Conservation (phyloP, 352 stramenopile species). For the Phytophthora cryptogea region DNA sequence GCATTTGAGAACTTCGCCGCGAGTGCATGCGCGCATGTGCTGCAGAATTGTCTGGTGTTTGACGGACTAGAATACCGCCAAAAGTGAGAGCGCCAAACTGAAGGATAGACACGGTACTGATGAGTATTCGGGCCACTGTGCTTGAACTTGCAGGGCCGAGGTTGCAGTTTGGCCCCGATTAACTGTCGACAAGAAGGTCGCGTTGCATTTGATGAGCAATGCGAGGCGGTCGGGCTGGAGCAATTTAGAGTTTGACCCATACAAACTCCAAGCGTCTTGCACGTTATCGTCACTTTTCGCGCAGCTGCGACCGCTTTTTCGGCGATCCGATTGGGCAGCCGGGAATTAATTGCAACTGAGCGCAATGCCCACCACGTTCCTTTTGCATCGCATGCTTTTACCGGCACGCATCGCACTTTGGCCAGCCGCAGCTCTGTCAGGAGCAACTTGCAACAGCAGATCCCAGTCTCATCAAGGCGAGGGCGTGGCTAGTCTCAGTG, state of each 20-base stretch:
- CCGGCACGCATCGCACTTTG: background rate
- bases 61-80: no score
- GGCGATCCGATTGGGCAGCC: conserved; percentile 6
- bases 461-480: background rate
- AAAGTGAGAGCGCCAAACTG: no score
- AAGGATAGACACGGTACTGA: background rate
- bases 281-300: background rate
- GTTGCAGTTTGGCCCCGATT: background rate
- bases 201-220: no score
- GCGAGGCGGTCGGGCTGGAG: no score
- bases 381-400: background rate
- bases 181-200: no score
- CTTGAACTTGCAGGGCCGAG: background rate
- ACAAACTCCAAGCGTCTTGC: background rate
- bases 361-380: background rate
- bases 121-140: background rate
- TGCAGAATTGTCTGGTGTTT: no score
- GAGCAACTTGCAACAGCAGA: background rate
- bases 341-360: background rate
- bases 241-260: no score
- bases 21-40: no score
- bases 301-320: background rate
- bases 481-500: background rate
- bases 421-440: background rate
- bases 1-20: no score